Evolutionary conservation across 2,329 filamentous ascomycete species (phyloP).

Genomic region (Aspergillus chevalieri): DNA sequence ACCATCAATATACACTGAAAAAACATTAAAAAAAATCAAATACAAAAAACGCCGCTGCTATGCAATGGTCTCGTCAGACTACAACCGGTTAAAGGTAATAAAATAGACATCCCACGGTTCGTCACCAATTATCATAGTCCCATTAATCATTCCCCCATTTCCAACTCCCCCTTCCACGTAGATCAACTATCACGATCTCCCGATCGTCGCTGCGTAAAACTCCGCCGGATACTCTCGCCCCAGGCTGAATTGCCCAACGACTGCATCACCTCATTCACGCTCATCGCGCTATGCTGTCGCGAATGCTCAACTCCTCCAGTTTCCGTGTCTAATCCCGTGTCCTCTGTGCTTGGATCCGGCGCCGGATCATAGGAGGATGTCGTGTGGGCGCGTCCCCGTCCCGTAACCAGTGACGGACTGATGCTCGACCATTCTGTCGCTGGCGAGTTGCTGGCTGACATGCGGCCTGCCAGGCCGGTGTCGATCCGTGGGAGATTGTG

Average conservation of each 20-base stretch:
- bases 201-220: constrained; percentile 63
- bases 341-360: constrained; percentile 9
- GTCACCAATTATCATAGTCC: background rate
- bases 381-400: constrained; percentile 18
- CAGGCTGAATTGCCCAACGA: constrained; percentile 85
- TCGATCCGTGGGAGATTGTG: constrained; percentile 45
- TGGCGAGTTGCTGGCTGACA: constrained; percentile 27
- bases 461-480: constrained; percentile 35
- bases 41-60: background rate
- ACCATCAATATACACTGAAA: background rate
- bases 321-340: background rate
- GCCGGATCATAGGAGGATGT: constrained; percentile 25
- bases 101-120: too few species aligned
- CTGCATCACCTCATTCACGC: constrained; percentile 70
- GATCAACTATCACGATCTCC: background rate
- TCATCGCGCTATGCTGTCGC: constrained; percentile 63
- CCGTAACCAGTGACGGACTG: constrained; percentile 40
- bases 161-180: background rate
- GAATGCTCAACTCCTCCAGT: constrained; percentile 37
- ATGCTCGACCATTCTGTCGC: constrained; percentile 48
- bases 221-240: constrained; percentile 86
- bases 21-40: background rate
- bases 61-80: background rate
- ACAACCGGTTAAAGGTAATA: background rate
- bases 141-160: background rate